Base-by-base conservation (phyloP, 768 basidiomycete species). In the Pluteus cervinus region DNA sequence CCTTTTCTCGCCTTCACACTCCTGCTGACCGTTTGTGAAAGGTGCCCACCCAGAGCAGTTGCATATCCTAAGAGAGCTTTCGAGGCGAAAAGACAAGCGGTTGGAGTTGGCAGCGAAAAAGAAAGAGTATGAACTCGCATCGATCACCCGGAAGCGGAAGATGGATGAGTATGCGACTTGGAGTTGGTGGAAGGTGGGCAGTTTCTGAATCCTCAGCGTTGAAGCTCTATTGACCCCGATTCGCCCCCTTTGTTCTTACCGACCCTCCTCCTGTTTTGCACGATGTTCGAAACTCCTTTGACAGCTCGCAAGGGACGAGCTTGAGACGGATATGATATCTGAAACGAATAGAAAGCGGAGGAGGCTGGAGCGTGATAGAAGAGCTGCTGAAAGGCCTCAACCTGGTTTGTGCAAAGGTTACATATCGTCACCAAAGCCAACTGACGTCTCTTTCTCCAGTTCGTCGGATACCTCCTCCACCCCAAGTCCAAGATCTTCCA, bases 301-400 rank as follows among this genome's bases (percentile, higher is more conserved):
- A 18, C 53, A 92, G 89, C 60, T 81, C 41, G 68, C 84, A 17
- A 71, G 85, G 36, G 86, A 90, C 48, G 79, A 82, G 33, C 61
- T 93, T 9, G 86, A 93, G 51, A 84, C 76, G 2, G 81, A 85
- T 10, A 86, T 94, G 80, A 84, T 93, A 39, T 79, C 92, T 0
- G 87, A 93, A 49, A 82, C 86, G 5, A 92, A 88, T 56, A 69
- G 86, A 45, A 94, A 94, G 58, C 71, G 88, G 41, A 68, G 93
- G 30, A 71, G 77, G 33, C 58, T 98, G 24, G 92, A 97, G 55
- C 71, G 91, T 42, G 91, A 96, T 45, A 77, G 89, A 44, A 71
- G 91, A 46, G 73, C 75, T 1, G 54, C 80, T 9, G 92, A 92
- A 47, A 66, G 81, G n/a, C 82, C 86, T 7, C 78, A 75, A 32